Evolutionary conservation across 2,329 filamentous ascomycete species (phyloP), one percentile per base, ranked within the genome.

Genomic region (Thelonectria rubi): DNA sequence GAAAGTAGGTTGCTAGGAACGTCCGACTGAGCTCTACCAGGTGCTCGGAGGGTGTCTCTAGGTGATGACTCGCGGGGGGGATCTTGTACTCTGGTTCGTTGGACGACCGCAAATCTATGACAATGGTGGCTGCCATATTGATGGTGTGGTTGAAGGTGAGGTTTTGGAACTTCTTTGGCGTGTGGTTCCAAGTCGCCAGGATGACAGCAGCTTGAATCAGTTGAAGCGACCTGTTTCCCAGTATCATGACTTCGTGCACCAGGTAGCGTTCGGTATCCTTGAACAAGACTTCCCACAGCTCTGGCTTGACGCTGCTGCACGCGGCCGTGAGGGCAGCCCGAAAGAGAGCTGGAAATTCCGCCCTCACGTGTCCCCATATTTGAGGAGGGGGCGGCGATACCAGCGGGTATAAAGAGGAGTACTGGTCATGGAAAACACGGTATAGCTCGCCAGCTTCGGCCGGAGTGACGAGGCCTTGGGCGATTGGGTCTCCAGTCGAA

Each of bases 121-220:
- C 63, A 48, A 68, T 60, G 2, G 65, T 61, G 2, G 63, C 63
- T 7, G 66, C 66, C 57, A 68, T 56, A 11, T 67, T 61, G 17
- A 49, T 45, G 24, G 55, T 60, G 18, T 67, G 66, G 32, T 58
- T 57, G 37, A 68, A 67, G n/a, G 64, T 68, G 14, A 68, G 21
- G 2, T 59, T 45, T 5, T 57, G 52, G 11, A 67, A 68, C 20
- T 59, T 53, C 1, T 59, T 45, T 1, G 64, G 60, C 1, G 65
- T 63, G 11, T 62, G 65, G 4, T 58, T 55, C 66, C 66, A 68
- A 3, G 60, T 64, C 5, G 63, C 42, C 15, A 67, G 46, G 17
- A 68, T 42, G n/a, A 65, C 18, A 1, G 56, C 52, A 1, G 63
- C 65, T 17, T 68, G 65, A 3, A 67, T 56, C 3, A 68, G 47